Conservation (phyloP, 108 stramenopile species). For the Discostella stelligeroides region DNA sequence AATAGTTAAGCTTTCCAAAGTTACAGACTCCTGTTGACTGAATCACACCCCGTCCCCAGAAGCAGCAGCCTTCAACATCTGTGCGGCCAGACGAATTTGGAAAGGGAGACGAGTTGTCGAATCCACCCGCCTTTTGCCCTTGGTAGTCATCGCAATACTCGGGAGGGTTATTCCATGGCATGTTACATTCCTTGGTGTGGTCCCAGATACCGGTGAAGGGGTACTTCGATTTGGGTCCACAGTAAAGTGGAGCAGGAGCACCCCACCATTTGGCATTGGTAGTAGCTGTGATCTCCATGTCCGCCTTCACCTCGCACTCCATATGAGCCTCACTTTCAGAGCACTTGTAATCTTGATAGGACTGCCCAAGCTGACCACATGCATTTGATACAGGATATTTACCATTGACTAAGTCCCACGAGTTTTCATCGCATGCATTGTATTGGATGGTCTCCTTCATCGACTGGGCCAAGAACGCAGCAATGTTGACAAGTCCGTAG, state of each 20-base stretch:
- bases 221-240: slow-evolving; percentile 32
- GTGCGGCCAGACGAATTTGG: slow-evolving; percentile 36
- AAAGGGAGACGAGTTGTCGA: slow-evolving; percentile 14
- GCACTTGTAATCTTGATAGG: slow-evolving; percentile 36
- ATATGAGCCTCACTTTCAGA: slow-evolving; percentile 29
- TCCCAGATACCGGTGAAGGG: slow-evolving; percentile 57
- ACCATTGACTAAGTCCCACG: slow-evolving; percentile 22
- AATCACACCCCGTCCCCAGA: slow-evolving; percentile 50
- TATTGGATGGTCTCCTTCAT: slow-evolving; percentile 66
- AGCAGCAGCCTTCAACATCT: slow-evolving; percentile 49
- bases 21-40: slow-evolving; percentile 28
- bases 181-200: slow-evolving; percentile 41
- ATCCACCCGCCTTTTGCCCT: slow-evolving; percentile 33
- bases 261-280: slow-evolving; percentile 49
- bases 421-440: slow-evolving; percentile 52
- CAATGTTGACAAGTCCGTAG: slow-evolving; percentile 50
- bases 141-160: slow-evolving; percentile 27
- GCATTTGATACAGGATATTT: slow-evolving; percentile 16
- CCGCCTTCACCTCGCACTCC: slow-evolving; percentile 2
- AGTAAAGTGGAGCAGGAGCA: slow-evolving; percentile 50
- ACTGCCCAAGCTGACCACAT: slow-evolving; percentile 43
- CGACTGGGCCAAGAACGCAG: slow-evolving; percentile 56
- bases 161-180: slow-evolving; percentile 13
- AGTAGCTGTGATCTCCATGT: slow-evolving; percentile 11
- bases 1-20: slow-evolving; percentile 42